Base-by-base conservation (phyloP, 495 filamentous ascomycete genomes). In the Aspergillus sparsus region DNA sequence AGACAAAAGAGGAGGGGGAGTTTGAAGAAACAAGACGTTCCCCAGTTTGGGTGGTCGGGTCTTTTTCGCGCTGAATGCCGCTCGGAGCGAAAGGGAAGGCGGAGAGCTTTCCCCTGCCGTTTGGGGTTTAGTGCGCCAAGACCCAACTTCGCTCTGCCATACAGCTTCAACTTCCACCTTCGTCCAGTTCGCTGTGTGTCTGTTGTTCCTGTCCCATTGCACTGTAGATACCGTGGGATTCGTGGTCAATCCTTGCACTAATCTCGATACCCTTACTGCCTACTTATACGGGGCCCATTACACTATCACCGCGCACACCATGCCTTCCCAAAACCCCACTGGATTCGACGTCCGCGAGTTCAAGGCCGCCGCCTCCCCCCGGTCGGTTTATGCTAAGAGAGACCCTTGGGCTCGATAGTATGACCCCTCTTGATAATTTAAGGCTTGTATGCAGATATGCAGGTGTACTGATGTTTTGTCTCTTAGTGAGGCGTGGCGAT, bases 331-430 rank as follows among this genome's bases (percentile, higher is more conserved):
- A 75, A 89, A 89, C 82, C 83, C 91, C 82, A 93, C 90, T 62
- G 89, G 92, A 75, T 95, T 96, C 83, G 85, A 93, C 75, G 71
- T 87, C 63, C 79, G 77, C 71, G 87, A 90, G 67, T 85, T 92
- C 73, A 86, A 83, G 66, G 82, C 82, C 52, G 80, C 91, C 18
- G 77, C 89, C 59, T 83, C 83, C 36, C 78, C 78, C 62, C 82
- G 84, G 56, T 82, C 83, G 49, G 61, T 70, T 36, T 81, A 68
- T 65, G 76, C 76, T 54, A 78, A 78, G 72, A 87, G 89, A 70
- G 95, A 98, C 72, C 94, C 94, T 42, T 98, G 94, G 94, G 85
- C 83, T 71, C 78, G 87, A 80, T 66, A 78, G 93, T 96, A 75
- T 49, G 80, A 68, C 56, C 44, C 53, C 18, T 44, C 9, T 35